phyloP scores from a whole-genome alignment of 2,329 filamentous ascomycete species.

The Fusarium newnesense region DNA sequence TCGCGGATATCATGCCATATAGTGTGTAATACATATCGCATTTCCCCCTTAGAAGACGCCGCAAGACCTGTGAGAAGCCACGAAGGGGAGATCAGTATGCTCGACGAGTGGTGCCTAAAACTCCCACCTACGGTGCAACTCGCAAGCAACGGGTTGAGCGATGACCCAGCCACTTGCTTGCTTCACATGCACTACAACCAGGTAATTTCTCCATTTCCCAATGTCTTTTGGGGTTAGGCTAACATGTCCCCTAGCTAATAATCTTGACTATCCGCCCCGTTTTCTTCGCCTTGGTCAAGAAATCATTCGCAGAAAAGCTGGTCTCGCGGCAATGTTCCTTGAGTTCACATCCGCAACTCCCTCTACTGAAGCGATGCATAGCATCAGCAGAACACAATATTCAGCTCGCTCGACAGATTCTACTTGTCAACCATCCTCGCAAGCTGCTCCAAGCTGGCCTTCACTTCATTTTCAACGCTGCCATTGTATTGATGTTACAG shows the following conservation, averaged over 20 bases:
- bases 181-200: constrained; percentile 63
- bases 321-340: constrained; percentile 44
- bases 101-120: constrained; percentile 54
- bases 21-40: constrained; percentile 58
- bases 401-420: constrained; percentile 54
- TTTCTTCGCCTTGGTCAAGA: constrained; percentile 60
- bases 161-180: constrained; percentile 55
- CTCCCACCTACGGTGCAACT: constrained; percentile 54
- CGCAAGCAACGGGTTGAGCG: constrained; percentile 47
- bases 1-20: constrained; percentile 60
- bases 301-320: constrained; percentile 55
- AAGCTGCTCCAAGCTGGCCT: constrained; percentile 58
- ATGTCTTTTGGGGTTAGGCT: neutral
- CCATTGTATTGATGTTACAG: constrained; percentile 59
- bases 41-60: constrained; percentile 47
- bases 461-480: constrained; percentile 62
- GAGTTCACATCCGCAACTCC: constrained; percentile 37
- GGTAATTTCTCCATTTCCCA: constrained; percentile 3
- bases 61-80: constrained; percentile 47
- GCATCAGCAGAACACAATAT: constrained; percentile 59
- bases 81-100: constrained; percentile 53
- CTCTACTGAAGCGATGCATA: constrained; percentile 53
- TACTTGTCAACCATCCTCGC: constrained; percentile 49
- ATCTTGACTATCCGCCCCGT: constrained; percentile 60
- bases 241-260: constrained; percentile 48